Evolutionary conservation across 306 rosid genomes (phyloP), one percentile per base, ranked within the genome.

Genomic region (Pterocarpus macrocarpus): DNA sequence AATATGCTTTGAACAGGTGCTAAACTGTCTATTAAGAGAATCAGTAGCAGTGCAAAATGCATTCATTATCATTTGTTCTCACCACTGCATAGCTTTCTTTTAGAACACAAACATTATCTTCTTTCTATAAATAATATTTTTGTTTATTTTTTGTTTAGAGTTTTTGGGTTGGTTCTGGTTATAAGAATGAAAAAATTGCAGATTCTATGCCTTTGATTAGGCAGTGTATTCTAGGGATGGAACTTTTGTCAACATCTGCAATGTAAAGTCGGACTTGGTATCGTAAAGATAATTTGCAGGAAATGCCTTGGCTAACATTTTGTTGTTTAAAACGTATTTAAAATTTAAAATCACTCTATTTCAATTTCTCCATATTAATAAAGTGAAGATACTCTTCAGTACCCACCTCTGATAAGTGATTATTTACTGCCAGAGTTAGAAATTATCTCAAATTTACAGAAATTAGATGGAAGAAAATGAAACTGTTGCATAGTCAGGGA

Each of bases 401-500:
- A 34, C 49, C 30, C 79, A 70, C 62, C n/a, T 52, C 32, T 53
- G 61, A 28, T 50, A 66, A 56, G 41, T 28, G 38, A 43, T 53
- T 67, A 59, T 28, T 53, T 14, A 39, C 58, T 52, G n/a, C 68
- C 59, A 17, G 56, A 22, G 16, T n/a, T 52, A 55, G 78, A 73
- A 34, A 8, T 30, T 36, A 70, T 70, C 68, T n/a, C 62, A 76
- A 38, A 72, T 82, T 71, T 55, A 67, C 69, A 44, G 73, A 81
- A 58, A 78, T 12, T 28, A 63, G 49, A 47, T 70, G 32, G 68
- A 62, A 56, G 64, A 67, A 68, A 64, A 66, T 33, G 4, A 15
- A 83, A 70, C 44, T 67, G 59, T 66, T 65, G 82, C 80, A 66
- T 13, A 15, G 78, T 79, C 77, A 39, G 71, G 83, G 69, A 82